Evolutionary conservation across 2,329 filamentous ascomycete species (phyloP).

Genomic region (Claviceps humidiphila): DNA sequence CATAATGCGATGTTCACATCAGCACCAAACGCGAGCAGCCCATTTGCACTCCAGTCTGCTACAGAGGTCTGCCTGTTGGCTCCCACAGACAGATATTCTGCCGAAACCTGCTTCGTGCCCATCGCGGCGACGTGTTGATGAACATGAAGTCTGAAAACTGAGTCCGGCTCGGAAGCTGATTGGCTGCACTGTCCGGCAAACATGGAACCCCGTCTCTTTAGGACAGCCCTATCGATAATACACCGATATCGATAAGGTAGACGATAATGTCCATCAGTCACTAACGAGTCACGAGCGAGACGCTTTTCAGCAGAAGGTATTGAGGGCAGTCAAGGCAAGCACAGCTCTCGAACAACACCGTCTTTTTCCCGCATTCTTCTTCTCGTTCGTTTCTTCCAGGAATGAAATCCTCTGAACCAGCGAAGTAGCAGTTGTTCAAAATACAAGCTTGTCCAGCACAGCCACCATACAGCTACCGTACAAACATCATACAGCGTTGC

Average conservation of each 20-base stretch:
- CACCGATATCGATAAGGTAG: neutral
- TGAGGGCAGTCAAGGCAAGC: neutral
- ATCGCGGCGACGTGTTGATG: conserved; percentile 11
- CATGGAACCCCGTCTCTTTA: no score
- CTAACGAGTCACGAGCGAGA: neutral
- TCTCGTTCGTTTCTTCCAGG: neutral
- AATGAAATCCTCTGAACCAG: neutral
- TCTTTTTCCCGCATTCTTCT: no score
- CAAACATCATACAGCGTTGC: neutral
- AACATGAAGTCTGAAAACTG: conserved; percentile 20
- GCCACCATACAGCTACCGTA: neutral
- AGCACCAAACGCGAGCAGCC: conserved; percentile 74
- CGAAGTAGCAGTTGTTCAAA: neutral
- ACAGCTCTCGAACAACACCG: neutral
- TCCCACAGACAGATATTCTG: conserved; percentile 57
- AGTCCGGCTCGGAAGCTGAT: conserved; percentile 20
- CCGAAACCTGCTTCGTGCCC: conserved; percentile 19
- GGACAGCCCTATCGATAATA: conserved; percentile 3
- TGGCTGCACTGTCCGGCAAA: conserved; percentile 14
- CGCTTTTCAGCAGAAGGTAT: neutral
- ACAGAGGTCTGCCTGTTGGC: conserved; percentile 83
- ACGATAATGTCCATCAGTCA: no score
- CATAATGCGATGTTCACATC: conserved; percentile 83
- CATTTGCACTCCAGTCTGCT: conserved; percentile 71
- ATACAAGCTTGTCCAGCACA: neutral